These are phyloP conservation scores for Colletotrichum liaoningense DNA, from an alignment of 2,329 filamentous ascomycete genomes.

Conservation along the genomic window DNA sequence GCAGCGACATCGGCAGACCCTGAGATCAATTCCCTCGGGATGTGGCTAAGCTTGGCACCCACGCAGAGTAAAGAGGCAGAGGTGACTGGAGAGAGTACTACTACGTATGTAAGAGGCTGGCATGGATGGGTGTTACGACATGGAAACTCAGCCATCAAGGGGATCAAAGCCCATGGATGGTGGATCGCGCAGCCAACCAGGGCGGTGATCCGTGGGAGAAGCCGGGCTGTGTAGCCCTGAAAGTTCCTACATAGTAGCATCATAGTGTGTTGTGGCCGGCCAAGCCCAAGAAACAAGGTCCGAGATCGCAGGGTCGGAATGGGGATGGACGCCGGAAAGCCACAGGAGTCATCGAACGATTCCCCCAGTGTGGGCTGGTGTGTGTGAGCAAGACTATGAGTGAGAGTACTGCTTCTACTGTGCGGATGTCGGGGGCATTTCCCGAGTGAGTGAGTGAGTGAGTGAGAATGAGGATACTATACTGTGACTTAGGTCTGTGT, in stretches of 20 bases:
- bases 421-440: not conserved
- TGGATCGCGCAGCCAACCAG: conserved; percentile 17
- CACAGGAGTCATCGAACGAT: conserved; percentile 31
- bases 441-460: not conserved
- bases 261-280: not conserved
- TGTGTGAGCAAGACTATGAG: not conserved
- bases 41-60: conserved; percentile 16
- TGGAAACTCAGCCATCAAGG: conserved; percentile 6
- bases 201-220: conserved; percentile 27
- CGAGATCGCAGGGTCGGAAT: conserved; percentile 25
- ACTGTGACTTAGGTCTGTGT: no score
- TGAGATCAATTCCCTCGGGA: conserved; percentile 8
- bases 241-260: no score
- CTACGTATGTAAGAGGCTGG: not conserved
- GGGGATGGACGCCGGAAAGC: not conserved
- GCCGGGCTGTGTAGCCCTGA: conserved; percentile 18
- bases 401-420: not conserved
- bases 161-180: not conserved
- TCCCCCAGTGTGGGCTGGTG: conserved; percentile 10
- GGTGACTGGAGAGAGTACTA: no score
- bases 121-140: conserved; percentile 11
- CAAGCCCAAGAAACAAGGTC: conserved; percentile 7
- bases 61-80: no score
- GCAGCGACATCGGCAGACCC: conserved; percentile 32
- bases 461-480: not conserved